Conservation (phyloP, 2,329 filamentous ascomycete genomes). For the Epichloe uncinata region DNA sequence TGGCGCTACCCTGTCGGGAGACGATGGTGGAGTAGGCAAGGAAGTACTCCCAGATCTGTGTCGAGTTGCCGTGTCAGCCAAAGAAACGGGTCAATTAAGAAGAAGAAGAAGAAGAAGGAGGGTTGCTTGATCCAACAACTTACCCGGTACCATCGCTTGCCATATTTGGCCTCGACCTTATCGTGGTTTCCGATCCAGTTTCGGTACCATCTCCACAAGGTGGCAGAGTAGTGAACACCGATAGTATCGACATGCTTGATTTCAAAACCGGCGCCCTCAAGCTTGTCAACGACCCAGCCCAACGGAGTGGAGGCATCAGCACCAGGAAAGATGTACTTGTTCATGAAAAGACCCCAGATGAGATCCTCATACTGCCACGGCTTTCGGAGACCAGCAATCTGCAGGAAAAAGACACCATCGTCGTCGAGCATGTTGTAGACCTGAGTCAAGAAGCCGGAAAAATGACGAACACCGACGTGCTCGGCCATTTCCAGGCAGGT, state of each 20-base stretch:
- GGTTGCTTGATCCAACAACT: conserved; percentile 19
- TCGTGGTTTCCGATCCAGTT: conserved; percentile 95
- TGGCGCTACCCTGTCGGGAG: conserved; percentile 73
- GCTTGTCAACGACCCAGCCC: conserved; percentile 69
- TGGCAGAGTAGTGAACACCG: conserved; percentile 93
- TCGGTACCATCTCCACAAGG: conserved; percentile 94
- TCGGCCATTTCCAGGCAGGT: conserved; percentile 98
- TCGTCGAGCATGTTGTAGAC: conserved; percentile 94
- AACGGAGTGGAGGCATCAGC: conserved; percentile 92
- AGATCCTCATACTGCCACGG: conserved; percentile 97
- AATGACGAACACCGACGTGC: conserved; percentile 90
- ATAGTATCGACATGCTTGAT: conserved; percentile 87
- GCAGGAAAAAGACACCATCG: conserved; percentile 89
- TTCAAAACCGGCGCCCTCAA: conserved; percentile 62
- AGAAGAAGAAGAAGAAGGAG: too few relatives aligned
- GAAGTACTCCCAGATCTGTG: conserved; percentile 84
- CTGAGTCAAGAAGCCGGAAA: conserved; percentile 68
- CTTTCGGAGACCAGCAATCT: conserved; percentile 88
- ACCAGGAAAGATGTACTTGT: conserved; percentile 97
- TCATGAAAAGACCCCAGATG: conserved; percentile 98
- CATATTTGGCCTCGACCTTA: conserved; percentile 91
- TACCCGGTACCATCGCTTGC: conserved; percentile 88
- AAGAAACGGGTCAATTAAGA: background rate
- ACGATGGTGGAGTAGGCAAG: conserved; percentile 75
- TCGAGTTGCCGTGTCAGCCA: background rate